Evolutionary conservation across 495 filamentous ascomycete species (phyloP).

Genomic region (Pseudoneurospora amorphoporcata): DNA sequence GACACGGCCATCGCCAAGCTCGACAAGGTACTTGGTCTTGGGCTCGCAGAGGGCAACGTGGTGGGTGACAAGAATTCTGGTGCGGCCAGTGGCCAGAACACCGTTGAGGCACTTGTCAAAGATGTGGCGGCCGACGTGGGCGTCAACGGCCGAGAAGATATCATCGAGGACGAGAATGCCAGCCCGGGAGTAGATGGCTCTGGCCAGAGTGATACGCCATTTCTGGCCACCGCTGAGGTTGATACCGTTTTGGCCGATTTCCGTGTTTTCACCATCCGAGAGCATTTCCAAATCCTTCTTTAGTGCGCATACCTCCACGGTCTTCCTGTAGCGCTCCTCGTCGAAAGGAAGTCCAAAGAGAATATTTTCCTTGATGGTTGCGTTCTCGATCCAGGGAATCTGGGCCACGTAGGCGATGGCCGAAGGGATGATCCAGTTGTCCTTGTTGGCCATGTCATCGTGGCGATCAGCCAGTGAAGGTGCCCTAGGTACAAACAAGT

Average conservation of each 20-base stretch:
- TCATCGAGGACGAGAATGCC: slow-evolving; percentile 74
- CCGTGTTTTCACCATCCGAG: slow-evolving; percentile 62
- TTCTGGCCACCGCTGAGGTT: slow-evolving; percentile 77
- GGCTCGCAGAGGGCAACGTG: slow-evolving; percentile 64
- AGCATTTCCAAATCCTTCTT: slow-evolving; percentile 67
- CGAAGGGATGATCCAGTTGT: slow-evolving; percentile 60
- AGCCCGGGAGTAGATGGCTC: slow-evolving; percentile 71
- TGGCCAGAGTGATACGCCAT: slow-evolving; percentile 70
- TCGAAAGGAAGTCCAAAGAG: slow-evolving; percentile 63
- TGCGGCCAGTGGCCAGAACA: slow-evolving; percentile 55
- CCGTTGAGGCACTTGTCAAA: slow-evolving; percentile 67
- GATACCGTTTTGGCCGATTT: slow-evolving; percentile 74
- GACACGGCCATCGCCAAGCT: slow-evolving; percentile 56
- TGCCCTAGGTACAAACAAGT: slow-evolving; percentile 39
- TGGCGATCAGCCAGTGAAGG: slow-evolving; percentile 36
- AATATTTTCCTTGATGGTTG: slow-evolving; percentile 65
- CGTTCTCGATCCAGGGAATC: slow-evolving; percentile 81
- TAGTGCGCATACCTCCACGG: slow-evolving; percentile 59
- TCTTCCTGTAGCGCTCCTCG: slow-evolving; percentile 51
- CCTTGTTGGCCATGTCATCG: slow-evolving; percentile 47
- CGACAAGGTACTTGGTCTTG: slow-evolving; percentile 58
- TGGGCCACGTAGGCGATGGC: slow-evolving; percentile 71
- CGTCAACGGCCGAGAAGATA: slow-evolving; percentile 67
- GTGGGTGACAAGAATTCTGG: slow-evolving; percentile 73
- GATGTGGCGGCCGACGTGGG: slow-evolving; percentile 69